A percentile compares a stretch with the other conserved stretches of the same genome.
phyloP scores from a whole-genome alignment of 148 eudicot species.

The Nepenthes gracilis region DNA sequence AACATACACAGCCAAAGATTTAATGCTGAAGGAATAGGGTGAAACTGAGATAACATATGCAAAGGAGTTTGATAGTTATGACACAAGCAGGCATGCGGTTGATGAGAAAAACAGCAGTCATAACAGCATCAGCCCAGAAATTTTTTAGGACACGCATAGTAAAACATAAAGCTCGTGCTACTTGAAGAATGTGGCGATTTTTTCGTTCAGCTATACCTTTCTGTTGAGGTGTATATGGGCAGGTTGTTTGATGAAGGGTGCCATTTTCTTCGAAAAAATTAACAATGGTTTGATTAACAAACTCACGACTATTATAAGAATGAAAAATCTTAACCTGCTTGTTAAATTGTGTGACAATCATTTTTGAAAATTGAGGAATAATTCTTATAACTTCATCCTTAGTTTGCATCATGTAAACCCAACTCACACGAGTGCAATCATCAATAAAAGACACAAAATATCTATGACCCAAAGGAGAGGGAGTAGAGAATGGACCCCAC shows the following conservation, averaged over 20 bases:
- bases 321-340: not conserved
- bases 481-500: too few species aligned
- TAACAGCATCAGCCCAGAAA: not conserved
- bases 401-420: not conserved
- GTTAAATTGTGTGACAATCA: not conserved
- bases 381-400: not conserved
- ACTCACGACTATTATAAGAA: not conserved
- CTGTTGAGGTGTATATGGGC: not conserved
- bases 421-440: not conserved
- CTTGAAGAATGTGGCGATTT: not conserved
- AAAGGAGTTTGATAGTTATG: too few species aligned
- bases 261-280: not conserved
- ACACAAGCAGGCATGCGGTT: too few species aligned
- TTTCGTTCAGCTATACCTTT: not conserved
- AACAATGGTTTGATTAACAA: not conserved
- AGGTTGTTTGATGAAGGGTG: not conserved
- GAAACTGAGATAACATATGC: too few species aligned
- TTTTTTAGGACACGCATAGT: not conserved
- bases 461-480: too few species aligned
- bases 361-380: not conserved
- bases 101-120: too few species aligned
- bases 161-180: not conserved
- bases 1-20: not conserved
- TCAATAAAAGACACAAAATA: not conserved
- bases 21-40: too few species aligned